Base-by-base conservation (phyloP, 2,329 filamentous ascomycete species). In the Graphiopsis chlorocephala region DNA sequence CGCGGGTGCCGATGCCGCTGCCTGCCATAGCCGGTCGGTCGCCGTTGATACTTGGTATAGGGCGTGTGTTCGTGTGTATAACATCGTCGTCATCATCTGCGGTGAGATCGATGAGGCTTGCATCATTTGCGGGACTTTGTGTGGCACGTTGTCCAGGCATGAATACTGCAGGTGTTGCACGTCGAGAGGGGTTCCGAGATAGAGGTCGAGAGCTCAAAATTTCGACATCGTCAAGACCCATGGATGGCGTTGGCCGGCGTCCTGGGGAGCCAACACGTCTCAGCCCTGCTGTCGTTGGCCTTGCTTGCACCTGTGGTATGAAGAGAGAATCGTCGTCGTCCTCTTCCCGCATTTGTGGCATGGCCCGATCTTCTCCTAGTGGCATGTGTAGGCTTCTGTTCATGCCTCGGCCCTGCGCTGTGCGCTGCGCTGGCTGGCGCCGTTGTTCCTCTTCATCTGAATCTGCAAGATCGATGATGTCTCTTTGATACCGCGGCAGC, bases 401-500 rank as follows among this genome's bases (percentile, higher is more conserved):
- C 10, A 52, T 42, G 23, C 20, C 45, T 45, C 29, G 53, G 26
- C 28, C 23, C 23, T 35, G 33, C 26, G 61, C 25, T 23, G 23
- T 35, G 15, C 52, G 57, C 25, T 56, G 57, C n/a, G 50, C 45
- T 28, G 53, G 53, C 42, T 11, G 45, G 11, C 29, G 31, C 14
- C 56, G 57, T 29, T 25, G 48, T 25, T 63, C 64, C 26, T 69
- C 64, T 35, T 70, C 67, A 47, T 65, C 68, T 47, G 69, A 68
- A 64, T 57, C 59, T 15, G 29, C 63, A 17, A 68, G 25, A 62
- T 67, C 67, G 33, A 68, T 64, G 56, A 71, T 68, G 42, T 66
- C 58, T 53, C 31, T 67, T 71, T 76, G 75, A 66, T 76, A 80
- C 47, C 79, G 76, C 23, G 80, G 80, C 53, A 77, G 71, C 50